Evolutionary conservation across 2,329 filamentous ascomycete genomes (phyloP), one percentile per base, ranked within the genome.

Genomic region (Pseudopyricularia cyperi): DNA sequence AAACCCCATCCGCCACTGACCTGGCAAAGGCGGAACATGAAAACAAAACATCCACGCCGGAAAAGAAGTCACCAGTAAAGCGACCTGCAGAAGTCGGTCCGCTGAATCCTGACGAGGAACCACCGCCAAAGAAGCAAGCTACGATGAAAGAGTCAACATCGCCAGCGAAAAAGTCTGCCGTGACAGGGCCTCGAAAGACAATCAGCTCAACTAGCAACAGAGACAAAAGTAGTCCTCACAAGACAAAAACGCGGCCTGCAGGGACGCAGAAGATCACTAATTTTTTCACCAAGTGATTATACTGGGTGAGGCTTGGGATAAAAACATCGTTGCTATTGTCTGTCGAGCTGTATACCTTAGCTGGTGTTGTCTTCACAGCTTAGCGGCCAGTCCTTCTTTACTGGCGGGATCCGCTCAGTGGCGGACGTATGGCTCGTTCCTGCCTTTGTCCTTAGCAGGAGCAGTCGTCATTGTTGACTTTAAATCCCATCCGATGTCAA

Each of bases 221-320:
- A 14, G 61, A 54, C 3, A 70, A 61, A 51, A 67, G 63, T 32
- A 63, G 64, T 4, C 55, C 46, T 5, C 69, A 68, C 52, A 55
- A 52, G 53, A 52, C 6, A 49, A 53, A 65, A 60, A 50, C 55
- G n/a, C 26, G 46, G 15, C 15, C 50, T 55, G 53, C 55, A 58
- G 67, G 68, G 2, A 68, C 63, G 17, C 69, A 68, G 54, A 76
- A 75, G 58, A 73, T 73, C 26, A 73, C 70, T 0, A 71, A 67
- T 53, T 73, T 73, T 56, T 73, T 73, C 39, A 24, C 39, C 3
- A 44, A 44, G 9, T 44, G 39, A 44, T 42, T 22, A 12, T 3
- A 24, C 39, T 44, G 22, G 24, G 5, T 30, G 28, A 42, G n/a
- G 2, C 24, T 15, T 26, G 14, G 11, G 39, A 6, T 26, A 12